Evolutionary conservation across 306 rosid species (phyloP).

Genomic region (Cicer pinnatifidum): DNA sequence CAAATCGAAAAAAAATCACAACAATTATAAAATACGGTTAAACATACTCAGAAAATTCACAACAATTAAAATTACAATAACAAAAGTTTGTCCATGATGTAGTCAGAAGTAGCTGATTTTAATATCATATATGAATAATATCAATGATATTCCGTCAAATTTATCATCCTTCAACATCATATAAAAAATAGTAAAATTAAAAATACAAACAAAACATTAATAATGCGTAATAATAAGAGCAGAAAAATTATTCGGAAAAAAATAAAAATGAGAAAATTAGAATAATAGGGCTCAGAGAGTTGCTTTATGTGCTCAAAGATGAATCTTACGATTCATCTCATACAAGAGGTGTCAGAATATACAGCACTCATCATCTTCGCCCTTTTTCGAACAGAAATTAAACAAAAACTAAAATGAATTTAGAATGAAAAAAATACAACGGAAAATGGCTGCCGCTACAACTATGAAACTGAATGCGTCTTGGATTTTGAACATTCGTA

Average conservation of each 20-base stretch:
- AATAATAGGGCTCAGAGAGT: conserved; percentile 69
- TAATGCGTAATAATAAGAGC: conserved; percentile 48
- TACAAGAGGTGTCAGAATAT: conserved; percentile 98
- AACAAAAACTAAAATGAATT: not conserved
- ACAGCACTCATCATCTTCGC: conserved; percentile 71
- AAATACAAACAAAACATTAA: not conserved
- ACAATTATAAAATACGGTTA: no score
- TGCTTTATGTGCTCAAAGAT: conserved; percentile 84
- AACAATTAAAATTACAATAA: not conserved
- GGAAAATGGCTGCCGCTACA: not conserved
- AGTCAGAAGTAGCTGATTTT: conserved; percentile 60
- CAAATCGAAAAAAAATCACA: not conserved
- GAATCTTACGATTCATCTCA: conserved; percentile 64
- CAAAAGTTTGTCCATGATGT: not conserved
- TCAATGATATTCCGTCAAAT: conserved; percentile 56
- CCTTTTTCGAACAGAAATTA: not conserved
- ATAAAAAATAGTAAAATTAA: not conserved
- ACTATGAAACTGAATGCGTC: not conserved
- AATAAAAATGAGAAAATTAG: not conserved
- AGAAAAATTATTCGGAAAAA: no score
- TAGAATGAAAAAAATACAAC: no score
- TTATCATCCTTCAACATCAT: conserved; percentile 42
- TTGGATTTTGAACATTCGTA: not conserved
- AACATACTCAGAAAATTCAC: not conserved
- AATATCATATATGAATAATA: conserved; percentile 41